Conservation (phyloP, 1,284 basidiomycete genomes). For the Cryptococcus sp. region DNA sequence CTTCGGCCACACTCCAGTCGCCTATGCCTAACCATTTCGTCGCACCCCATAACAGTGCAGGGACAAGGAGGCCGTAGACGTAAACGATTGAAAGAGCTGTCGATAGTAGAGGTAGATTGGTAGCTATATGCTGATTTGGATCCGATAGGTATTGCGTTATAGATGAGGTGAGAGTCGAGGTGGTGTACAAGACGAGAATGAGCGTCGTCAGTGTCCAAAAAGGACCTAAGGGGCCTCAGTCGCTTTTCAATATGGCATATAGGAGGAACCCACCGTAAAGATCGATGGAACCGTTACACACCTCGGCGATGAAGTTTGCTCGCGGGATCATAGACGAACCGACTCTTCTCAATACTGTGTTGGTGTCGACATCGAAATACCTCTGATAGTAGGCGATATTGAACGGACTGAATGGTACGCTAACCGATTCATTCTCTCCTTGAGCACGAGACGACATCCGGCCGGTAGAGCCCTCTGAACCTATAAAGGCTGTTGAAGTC, state of each 20-base stretch:
- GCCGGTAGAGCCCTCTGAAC: constrained; percentile 18
- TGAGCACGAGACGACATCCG: constrained; percentile 12
- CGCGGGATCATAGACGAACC: constrained; percentile 49
- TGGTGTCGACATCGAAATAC: constrained; percentile 52
- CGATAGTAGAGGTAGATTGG: constrained; percentile 73
- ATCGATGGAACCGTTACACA: constrained; percentile 51
- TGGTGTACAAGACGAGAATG: constrained; percentile 83
- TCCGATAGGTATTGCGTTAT: constrained; percentile 66
- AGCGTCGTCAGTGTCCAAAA: constrained; percentile 95
- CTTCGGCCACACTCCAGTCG: constrained; percentile 77
- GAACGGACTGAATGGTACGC: constrained; percentile 44
- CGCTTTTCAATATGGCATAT: background rate
- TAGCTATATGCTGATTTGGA: constrained; percentile 5
- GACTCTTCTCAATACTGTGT: constrained; percentile 47
- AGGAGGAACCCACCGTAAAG: constrained; percentile 46
- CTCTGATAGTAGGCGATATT: constrained; percentile 48
- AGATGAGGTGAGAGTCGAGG: constrained; percentile 79
- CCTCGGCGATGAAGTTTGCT: constrained; percentile 48
- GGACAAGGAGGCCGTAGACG: constrained; percentile 73
- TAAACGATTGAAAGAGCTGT: constrained; percentile 80
- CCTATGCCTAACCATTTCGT: constrained; percentile 77
- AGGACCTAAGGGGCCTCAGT: constrained; percentile 58
- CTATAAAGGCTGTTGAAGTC: background rate
- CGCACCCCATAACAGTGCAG: constrained; percentile 61
- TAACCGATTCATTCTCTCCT: constrained; percentile 2